Evolutionary conservation across 2,329 filamentous ascomycete genomes (phyloP), one percentile per base, ranked within the genome.

Genomic region (Aspergillus ibericus): DNA sequence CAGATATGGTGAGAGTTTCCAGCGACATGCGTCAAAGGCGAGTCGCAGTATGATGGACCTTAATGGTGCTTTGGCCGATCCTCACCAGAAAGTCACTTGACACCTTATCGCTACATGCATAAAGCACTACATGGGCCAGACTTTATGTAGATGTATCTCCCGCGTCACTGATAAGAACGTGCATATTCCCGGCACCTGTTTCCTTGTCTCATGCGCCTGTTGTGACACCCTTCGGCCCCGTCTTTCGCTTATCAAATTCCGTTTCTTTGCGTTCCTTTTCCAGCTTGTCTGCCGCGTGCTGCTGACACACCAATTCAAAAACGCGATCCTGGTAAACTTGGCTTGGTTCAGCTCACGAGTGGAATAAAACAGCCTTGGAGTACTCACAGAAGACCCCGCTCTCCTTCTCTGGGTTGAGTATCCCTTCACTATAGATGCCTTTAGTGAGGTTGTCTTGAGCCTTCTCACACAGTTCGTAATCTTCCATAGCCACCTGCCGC

Each of bases 381-480:
- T 66, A 70, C 77, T 72, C 60, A 82, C 80, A 81, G 46, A 76
- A 76, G 22, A 85, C 83, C 0, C 83, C 83, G 51, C 77, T 82
- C 66, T 85, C 83, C 67, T 85, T 84, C 20, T 73, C 71, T 4
- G 82, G 82, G 63, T 85, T 85, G 59, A 85, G 69, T 9, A 85
- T 78, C 0, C 83, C 83, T 61, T 84, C 81, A 2, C 75, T 74
- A 65, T 85, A 85, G 3, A 85, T 76, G 0, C 83, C 83, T 18
- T 75, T 78, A 52, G 81, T 76, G 9, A 85, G 70, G 62, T 85
- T 85, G 34, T 73, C 71, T 66, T 85, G 83, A 1, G 82, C 81
- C 52, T 79, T 82, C 68, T 85, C 83, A 63, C 83, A 85, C 1
- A 85, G 72, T 68, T 85, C 83, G 60, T 78, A 84, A 58, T 85